phyloP scores from a whole-genome alignment of 768 basidiomycete species.

The Leccinum imitatum region DNA sequence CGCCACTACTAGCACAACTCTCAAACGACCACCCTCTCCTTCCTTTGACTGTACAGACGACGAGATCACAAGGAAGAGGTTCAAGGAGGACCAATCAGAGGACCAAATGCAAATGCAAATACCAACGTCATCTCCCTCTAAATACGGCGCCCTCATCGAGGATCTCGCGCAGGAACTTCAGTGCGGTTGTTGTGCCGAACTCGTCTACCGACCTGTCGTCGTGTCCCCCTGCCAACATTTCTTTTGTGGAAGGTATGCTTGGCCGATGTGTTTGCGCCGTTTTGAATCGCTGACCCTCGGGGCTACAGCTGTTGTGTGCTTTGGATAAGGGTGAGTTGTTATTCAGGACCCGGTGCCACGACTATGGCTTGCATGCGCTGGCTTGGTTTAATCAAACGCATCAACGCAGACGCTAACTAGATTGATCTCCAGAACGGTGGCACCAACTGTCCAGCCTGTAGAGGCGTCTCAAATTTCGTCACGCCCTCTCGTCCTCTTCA shows the following conservation, averaged over 20 bases:
- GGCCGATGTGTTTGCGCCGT: background rate
- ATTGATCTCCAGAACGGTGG: slow-evolving; percentile 66
- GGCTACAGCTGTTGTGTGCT: slow-evolving; percentile 67
- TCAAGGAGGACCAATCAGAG: slow-evolving; percentile 46
- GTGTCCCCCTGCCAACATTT: slow-evolving; percentile 87
- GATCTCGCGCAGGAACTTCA: slow-evolving; percentile 74
- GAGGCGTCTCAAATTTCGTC: slow-evolving; percentile 64
- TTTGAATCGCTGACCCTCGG: slow-evolving; percentile 45
- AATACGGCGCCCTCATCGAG: slow-evolving; percentile 44
- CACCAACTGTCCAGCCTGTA: slow-evolving; percentile 81
- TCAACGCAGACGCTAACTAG: slow-evolving; percentile 11
- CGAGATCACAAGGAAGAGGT: slow-evolving; percentile 56
- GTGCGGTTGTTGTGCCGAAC: slow-evolving; percentile 82
- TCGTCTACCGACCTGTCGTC: slow-evolving; percentile 79
- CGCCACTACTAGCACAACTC: slow-evolving; percentile 16
- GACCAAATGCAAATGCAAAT: slow-evolving; percentile 17
- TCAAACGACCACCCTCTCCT: slow-evolving; percentile 64
- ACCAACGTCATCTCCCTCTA: slow-evolving; percentile 20
- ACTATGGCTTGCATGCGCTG: background rate
- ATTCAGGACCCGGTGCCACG: slow-evolving; percentile 4
- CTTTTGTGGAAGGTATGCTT: slow-evolving; percentile 80
- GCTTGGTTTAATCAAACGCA: background rate
- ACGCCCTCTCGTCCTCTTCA: slow-evolving; percentile 74
- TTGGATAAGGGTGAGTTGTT: slow-evolving; percentile 75
- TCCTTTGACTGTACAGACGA: slow-evolving; percentile 52